Conservation (phyloP, 148 eudicot genomes). For the Vaccinium macrocarpon region DNA sequence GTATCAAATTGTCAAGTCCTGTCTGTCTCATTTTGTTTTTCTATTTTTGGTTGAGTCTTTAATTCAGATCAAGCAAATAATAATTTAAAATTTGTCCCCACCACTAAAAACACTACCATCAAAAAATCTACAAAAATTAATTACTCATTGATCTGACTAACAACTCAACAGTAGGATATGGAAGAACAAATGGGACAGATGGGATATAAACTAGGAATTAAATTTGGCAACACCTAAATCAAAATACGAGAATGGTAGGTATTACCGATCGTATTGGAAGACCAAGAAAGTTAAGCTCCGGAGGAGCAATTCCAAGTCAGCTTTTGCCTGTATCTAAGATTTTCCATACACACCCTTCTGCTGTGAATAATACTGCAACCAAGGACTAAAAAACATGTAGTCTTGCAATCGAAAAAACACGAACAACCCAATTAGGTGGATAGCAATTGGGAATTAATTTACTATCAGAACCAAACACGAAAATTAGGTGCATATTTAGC, state of each 20-base stretch:
- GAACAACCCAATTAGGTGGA: neutral
- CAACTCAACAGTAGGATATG: neutral
- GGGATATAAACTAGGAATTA: constrained; percentile 1
- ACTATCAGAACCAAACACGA: neutral
- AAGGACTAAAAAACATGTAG: neutral
- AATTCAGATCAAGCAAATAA: neutral
- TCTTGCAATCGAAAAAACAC: neutral
- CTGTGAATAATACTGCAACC: constrained; percentile 48
- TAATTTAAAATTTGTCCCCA: neutral
- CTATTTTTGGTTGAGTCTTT: neutral
- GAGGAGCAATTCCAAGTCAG: constrained; percentile 18
- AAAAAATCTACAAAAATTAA: neutral
- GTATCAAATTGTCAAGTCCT: neutral
- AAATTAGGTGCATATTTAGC: neutral
- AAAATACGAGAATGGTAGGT: neutral
- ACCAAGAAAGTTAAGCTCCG: constrained; percentile 52
- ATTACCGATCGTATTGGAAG: constrained; percentile 51
- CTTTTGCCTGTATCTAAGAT: constrained; percentile 51
- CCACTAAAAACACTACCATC: neutral
- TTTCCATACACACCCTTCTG: constrained; percentile 70
- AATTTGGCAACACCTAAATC: neutral
- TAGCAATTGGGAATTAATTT: neutral
- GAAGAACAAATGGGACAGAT: neutral
- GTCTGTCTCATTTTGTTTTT: neutral
- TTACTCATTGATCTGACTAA: neutral